These are phyloP conservation scores for Leishmania braziliensis DNA, from an alignment of 208 protist genomes.

Conservation along the genomic window DNA sequence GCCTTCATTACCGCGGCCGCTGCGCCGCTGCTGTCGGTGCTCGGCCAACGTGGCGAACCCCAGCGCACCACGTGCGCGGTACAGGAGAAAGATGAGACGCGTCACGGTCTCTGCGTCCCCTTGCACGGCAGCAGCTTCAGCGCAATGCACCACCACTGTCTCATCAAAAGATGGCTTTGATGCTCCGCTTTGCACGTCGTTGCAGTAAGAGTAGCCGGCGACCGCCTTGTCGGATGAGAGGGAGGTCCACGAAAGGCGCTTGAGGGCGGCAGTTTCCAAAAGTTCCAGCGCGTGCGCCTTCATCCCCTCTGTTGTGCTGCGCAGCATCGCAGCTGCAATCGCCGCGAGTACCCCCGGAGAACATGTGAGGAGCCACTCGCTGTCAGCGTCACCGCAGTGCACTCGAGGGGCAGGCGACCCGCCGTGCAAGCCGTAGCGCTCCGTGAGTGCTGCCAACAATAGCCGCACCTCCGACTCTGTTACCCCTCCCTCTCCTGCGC, in stretches of 20 bases:
- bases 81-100: constrained; percentile 72
- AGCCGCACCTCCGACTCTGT: background rate
- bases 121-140: constrained; percentile 55
- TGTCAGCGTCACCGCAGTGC: constrained; percentile 7
- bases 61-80: constrained; percentile 47
- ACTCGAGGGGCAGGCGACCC: background rate
- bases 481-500: background rate
- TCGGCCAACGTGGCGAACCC: constrained; percentile 28
- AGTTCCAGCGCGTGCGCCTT: constrained; percentile 41
- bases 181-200: background rate
- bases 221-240: background rate
- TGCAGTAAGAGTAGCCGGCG: background rate
- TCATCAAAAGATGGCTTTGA: constrained; percentile 37
- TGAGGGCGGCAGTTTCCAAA: constrained; percentile 43
- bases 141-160: constrained; percentile 50
- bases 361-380: constrained; percentile 31
- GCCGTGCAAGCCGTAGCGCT: constrained; percentile 15
- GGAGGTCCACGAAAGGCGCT: constrained; percentile 21
- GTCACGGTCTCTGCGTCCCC: constrained; percentile 67
- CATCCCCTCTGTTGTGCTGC: constrained; percentile 12
- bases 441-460: constrained; percentile 6
- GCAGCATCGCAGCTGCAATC: constrained; percentile 45
- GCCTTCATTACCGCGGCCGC: background rate
- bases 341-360: constrained; percentile 33
- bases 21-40: constrained; percentile 22